These are phyloP conservation scores for Apiospora marii DNA, from an alignment of 2,329 filamentous ascomycete species.

Conservation along the genomic window DNA sequence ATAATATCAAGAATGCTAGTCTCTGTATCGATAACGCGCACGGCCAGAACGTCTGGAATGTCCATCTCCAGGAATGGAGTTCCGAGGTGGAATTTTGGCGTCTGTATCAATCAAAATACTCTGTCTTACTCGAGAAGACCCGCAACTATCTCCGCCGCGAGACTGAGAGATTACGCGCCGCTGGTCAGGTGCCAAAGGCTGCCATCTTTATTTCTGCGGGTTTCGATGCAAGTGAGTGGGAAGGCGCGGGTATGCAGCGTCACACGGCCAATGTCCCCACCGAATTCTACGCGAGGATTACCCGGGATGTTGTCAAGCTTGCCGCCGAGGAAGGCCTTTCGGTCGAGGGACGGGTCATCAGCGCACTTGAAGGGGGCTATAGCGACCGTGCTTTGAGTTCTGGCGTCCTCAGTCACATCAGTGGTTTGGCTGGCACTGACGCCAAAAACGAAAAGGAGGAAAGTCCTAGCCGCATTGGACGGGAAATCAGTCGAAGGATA, in stretches of 20 bases:
- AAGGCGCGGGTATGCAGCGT: constrained; percentile 90
- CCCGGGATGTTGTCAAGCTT: constrained; percentile 82
- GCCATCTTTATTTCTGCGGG: constrained; percentile 96
- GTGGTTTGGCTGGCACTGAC: constrained; percentile 74
- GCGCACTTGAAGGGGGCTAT: constrained; percentile 94
- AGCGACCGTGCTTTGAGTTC: constrained; percentile 90
- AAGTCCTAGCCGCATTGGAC: constrained; percentile 55
- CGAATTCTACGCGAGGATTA: constrained; percentile 93
- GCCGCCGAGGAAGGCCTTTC: constrained; percentile 80
- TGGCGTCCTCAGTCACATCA: constrained; percentile 88
- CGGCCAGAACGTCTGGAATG: constrained; percentile 94
- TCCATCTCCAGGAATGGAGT: constrained; percentile 90
- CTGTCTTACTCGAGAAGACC: constrained; percentile 80
- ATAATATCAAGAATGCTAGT: constrained; percentile 93
- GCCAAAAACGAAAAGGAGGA: constrained; percentile 48
- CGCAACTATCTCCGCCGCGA: constrained; percentile 78
- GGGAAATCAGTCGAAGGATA: constrained; percentile 65
- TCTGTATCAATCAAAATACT: constrained; percentile 83
- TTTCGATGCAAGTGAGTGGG: constrained; percentile 97
- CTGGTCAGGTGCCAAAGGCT: constrained; percentile 73
- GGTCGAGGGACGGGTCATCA: constrained; percentile 86
- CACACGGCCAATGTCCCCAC: constrained; percentile 97
- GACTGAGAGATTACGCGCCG: constrained; percentile 67
- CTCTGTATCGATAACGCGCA: constrained; percentile 94
- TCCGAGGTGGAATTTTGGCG: constrained; percentile 86